Evolutionary conservation across 1,139 yeast genomes (phyloP).

Genomic region (Zhuliangozyma blackwelliae): DNA sequence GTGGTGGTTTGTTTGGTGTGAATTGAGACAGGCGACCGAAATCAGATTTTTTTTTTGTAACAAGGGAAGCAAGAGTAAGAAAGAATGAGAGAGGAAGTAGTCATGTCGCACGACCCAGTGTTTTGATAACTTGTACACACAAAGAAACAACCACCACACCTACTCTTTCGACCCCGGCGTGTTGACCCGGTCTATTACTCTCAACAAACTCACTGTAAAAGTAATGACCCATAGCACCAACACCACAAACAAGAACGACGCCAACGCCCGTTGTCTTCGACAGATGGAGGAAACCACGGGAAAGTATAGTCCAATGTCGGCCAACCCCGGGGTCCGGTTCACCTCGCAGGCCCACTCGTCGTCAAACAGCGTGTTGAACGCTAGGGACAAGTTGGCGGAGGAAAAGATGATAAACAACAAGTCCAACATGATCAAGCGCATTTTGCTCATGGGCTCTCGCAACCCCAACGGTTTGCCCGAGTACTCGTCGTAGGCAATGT

Average conservation of each 20-base stretch:
- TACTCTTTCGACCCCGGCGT: constrained; percentile 4
- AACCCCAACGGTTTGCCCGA: constrained; percentile 88
- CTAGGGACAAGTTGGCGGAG: constrained; percentile 82
- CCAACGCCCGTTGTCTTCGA: constrained; percentile 72
- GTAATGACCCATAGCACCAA: constrained; percentile 81
- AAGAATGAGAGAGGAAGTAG: too few relatives aligned
- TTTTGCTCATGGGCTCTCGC: constrained; percentile 76
- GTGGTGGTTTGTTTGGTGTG: too few relatives aligned
- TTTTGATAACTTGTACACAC: too few relatives aligned
- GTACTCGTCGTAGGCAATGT: constrained; percentile 88
- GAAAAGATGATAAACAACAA: constrained; percentile 84
- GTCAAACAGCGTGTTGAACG: constrained; percentile 81
- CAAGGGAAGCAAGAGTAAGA: too few relatives aligned
- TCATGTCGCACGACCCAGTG: too few relatives aligned
- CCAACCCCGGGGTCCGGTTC: constrained; percentile 18
- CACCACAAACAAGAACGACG: constrained; percentile 72
- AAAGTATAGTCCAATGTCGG: constrained; percentile 19
- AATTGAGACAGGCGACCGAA: too few relatives aligned
- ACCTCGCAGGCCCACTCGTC: constrained; percentile 72
- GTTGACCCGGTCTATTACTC: constrained; percentile 62
- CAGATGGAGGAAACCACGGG: constrained; percentile 53
- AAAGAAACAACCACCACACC: too few relatives aligned
- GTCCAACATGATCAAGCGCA: constrained; percentile 74
- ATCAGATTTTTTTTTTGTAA: too few relatives aligned
- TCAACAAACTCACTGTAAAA: constrained; percentile 73